A percentile compares a stretch with the other conserved stretches of the same genome.
Evolutionary conservation across 2,329 filamentous ascomycete species (phyloP).

Genomic region (Aspergillus sp.): DNA sequence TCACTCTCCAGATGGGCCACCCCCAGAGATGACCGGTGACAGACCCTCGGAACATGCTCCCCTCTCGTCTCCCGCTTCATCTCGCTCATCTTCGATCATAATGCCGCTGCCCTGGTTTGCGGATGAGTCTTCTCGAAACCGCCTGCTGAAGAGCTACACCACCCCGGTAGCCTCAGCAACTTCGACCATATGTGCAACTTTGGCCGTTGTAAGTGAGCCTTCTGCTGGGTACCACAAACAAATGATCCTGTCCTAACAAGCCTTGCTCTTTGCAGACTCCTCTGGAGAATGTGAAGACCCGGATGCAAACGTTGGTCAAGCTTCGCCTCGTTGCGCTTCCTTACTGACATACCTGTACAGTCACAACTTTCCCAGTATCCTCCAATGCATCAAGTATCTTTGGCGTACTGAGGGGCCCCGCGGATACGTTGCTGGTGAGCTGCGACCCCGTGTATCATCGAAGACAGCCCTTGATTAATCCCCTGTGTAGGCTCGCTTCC

Average conservation of each 20-base stretch:
- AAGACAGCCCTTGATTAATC: not conserved
- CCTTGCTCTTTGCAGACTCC: conserved; percentile 27
- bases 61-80: conserved; percentile 21
- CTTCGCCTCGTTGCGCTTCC: conserved; percentile 3
- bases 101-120: conserved; percentile 28
- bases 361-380: conserved; percentile 36
- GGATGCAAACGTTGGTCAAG: conserved; percentile 40
- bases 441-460: not conserved
- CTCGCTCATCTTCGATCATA: conserved; percentile 23
- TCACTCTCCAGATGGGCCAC: conserved; percentile 20
- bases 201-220: conserved; percentile 34
- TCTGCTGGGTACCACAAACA: not conserved
- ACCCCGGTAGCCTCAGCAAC: conserved; percentile 38
- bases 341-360: conserved; percentile 15
- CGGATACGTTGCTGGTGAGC: conserved; percentile 39
- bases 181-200: conserved; percentile 36
- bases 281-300: conserved; percentile 40
- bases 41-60: conserved; percentile 34
- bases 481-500: conserved; percentile 30
- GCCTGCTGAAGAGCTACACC: conserved; percentile 37
- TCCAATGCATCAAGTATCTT: conserved; percentile 36
- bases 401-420: conserved; percentile 39
- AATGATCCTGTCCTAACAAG: not conserved
- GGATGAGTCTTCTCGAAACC: conserved; percentile 33
- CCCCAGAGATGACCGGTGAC: conserved; percentile 29